These are phyloP conservation scores for Diaporthe aspalathi DNA, from an alignment of 2,329 filamentous ascomycete genomes.

Conservation along the genomic window DNA sequence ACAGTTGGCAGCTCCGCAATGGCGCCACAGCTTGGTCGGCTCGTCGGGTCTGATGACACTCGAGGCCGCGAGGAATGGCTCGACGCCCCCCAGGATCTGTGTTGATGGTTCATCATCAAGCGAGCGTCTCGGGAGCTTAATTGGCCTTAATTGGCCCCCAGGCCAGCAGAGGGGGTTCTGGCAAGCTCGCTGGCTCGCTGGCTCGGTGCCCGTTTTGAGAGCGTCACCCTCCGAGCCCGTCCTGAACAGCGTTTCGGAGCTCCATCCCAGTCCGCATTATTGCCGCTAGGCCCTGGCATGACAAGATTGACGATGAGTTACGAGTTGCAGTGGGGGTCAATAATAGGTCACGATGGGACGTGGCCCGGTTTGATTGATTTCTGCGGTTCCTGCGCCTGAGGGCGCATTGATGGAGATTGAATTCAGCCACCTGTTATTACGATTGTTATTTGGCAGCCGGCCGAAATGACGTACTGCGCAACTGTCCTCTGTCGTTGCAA, in stretches of 20 bases:
- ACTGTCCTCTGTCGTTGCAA: conserved; percentile 22
- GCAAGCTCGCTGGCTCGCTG: no score
- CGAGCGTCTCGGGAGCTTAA: conserved; percentile 30
- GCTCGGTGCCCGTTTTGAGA: conserved; percentile 22
- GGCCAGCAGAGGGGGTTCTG: background rate
- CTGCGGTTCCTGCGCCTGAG: conserved; percentile 36
- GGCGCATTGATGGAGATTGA: conserved; percentile 26
- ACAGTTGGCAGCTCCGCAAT: conserved; percentile 20
- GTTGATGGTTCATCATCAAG: conserved; percentile 25
- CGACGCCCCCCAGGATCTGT: conserved; percentile 7
- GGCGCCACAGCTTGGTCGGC: conserved; percentile 10
- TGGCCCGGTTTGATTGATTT: conserved; percentile 38
- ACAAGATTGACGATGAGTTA: conserved; percentile 34
- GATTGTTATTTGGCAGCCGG: conserved; percentile 12
- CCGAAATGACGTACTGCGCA: conserved; percentile 13
- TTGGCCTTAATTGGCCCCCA: conserved; percentile 28
- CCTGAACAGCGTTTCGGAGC: conserved; percentile 29
- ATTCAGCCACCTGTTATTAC: conserved; percentile 32
- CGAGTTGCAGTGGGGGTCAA: conserved; percentile 34
- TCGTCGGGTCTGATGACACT: conserved; percentile 8
- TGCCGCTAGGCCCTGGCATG: conserved; percentile 27
- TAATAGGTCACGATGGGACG: conserved; percentile 34
- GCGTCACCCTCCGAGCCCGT: conserved; percentile 4
- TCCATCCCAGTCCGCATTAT: conserved; percentile 31
- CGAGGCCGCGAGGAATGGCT: conserved; percentile 23